Evolutionary conservation across 2,329 filamentous ascomycete species (phyloP), one percentile per base, ranked within the genome.

Genomic region (Rhinocladiella mackenziei): DNA sequence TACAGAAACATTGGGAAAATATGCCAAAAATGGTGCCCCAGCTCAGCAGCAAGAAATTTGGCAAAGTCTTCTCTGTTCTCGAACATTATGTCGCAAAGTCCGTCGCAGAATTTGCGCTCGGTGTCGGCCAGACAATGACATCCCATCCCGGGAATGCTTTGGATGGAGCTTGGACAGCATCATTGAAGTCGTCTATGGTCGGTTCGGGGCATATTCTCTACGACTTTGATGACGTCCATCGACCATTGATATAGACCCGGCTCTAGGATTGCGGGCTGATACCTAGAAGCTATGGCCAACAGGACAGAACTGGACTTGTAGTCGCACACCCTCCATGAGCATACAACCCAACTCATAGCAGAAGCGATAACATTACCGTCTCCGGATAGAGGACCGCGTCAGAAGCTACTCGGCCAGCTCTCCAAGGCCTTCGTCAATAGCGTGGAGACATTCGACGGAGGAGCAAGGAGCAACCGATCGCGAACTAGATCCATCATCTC

Each of bases 171-270:
- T 78, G 70, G 62, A 97, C 94, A 60, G 91, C 91, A 34, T 73
- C 73, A 60, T 88, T 77, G 29, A 86, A 84, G 62, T 97, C 91
- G 56, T 78, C 71, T 50, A 75, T 72, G 56, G 81, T 77, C 73
- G 91, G 91, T 61, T 97, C 69, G 52, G 92, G 88, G 62, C 83
- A 83, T 31, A 86, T 94, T 76, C 92, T 82, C 62, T 88, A 88
- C 0, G 87, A 94, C 62, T 80, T 80, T 57, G 89, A 86, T 56
- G 77, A 75, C 51, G 92, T 78, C 88, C 89, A 97, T 73, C 43
- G 26, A 5, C 46, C 46, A 22, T 22, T 32, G 19, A 56, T 55
- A 38, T 55, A 53, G n/a, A n/a, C n/a, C n/a, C n/a, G n/a, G n/a
- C n/a, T n/a, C n/a, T n/a, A n/a, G n/a, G n/a, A n/a, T n/a, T n/a